These are phyloP conservation scores for Exutisphaerella laricina DNA, from an alignment of 2,329 filamentous ascomycete species.

Conservation along the genomic window DNA sequence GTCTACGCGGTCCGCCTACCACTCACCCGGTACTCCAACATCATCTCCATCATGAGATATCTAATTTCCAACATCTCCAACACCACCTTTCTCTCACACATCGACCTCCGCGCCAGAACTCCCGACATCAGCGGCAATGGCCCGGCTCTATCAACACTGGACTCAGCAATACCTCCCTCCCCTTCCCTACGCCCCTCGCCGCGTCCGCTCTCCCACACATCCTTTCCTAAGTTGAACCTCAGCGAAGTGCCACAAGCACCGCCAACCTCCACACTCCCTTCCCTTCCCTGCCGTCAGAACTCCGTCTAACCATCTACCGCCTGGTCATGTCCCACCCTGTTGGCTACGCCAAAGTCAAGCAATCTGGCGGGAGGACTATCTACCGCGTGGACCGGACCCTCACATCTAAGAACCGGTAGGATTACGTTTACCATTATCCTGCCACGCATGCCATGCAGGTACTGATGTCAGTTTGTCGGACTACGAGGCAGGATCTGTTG, in stretches of 20 bases:
- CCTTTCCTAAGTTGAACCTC: too few relatives aligned
- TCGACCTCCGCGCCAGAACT: neutral
- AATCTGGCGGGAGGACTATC: slow-evolving; percentile 1
- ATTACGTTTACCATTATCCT: neutral
- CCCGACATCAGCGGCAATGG: neutral
- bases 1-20: neutral
- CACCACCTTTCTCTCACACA: neutral
- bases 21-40: neutral
- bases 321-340: too few relatives aligned
- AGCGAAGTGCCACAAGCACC: too few relatives aligned
- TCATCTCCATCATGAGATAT: neutral
- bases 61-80: neutral
- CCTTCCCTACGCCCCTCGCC: too few relatives aligned
- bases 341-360: too few relatives aligned
- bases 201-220: too few relatives aligned
- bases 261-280: too few relatives aligned
- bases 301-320: too few relatives aligned
- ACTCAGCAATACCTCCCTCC: too few relatives aligned
- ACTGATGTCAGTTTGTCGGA: slow-evolving; percentile 4
- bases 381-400: slow-evolving; percentile 4
- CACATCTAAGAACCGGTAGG: neutral
- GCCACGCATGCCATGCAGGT: neutral
- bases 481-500: slow-evolving; percentile 12
- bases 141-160: neutral
- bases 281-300: too few relatives aligned